Percentiles rank a stretch among this genome's conserved stretches.
phyloP scores from a whole-genome alignment of 345 rosid species.

The Populus deltoides region DNA sequence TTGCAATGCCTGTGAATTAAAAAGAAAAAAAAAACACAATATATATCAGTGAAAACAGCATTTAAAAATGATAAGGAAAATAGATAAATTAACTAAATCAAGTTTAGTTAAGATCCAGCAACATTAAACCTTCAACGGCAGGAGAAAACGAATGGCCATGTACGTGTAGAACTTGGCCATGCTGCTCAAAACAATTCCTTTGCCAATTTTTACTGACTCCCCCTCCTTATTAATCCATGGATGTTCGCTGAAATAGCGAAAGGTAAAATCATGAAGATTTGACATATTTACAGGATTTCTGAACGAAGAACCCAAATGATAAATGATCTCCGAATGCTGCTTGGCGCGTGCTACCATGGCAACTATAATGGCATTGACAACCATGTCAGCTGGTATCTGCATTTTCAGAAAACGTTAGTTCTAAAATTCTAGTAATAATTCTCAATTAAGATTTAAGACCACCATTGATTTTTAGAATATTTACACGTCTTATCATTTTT shows the following conservation, averaged over 20 bases:
- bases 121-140: constrained; percentile 13
- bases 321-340: background rate
- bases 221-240: constrained; percentile 19
- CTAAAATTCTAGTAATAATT: too few relatives aligned
- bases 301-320: constrained; percentile 20
- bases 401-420: background rate
- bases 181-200: background rate
- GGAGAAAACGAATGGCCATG: constrained; percentile 11
- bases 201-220: background rate
- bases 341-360: constrained; percentile 14
- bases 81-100: too few relatives aligned
- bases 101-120: too few relatives aligned
- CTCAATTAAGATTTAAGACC: too few relatives aligned
- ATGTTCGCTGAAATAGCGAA: constrained; percentile 15
- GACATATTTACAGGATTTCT: background rate
- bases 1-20: background rate
- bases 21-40: background rate
- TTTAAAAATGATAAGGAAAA: background rate
- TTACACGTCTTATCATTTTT: background rate
- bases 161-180: constrained; percentile 12
- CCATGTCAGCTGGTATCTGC: constrained; percentile 31
- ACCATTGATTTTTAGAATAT: background rate
- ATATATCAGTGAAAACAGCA: background rate
- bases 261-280: constrained; percentile 1
- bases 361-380: constrained; percentile 13